These are phyloP conservation scores for Apiotrichum siamense DNA, from an alignment of 1,284 basidiomycete genomes.

Conservation along the genomic window DNA sequence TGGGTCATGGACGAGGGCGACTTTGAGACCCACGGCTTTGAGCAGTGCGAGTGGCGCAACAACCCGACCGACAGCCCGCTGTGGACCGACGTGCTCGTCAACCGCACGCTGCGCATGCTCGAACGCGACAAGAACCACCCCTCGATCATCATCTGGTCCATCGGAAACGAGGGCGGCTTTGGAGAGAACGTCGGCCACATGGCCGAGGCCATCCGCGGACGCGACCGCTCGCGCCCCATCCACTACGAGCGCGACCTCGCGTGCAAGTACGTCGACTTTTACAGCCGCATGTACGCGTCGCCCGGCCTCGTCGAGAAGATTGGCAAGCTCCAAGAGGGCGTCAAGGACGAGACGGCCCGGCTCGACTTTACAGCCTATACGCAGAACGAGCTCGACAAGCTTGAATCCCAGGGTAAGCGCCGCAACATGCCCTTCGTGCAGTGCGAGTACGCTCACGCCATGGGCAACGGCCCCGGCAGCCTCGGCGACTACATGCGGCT, in stretches of 20 bases:
- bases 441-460: conserved; percentile 22
- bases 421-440: conserved; percentile 15
- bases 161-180: conserved; percentile 26
- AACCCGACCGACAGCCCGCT: conserved; percentile 10
- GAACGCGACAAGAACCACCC: conserved; percentile 32
- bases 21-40: conserved; percentile 28
- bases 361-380: neutral
- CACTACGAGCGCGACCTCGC: conserved; percentile 26
- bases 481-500: conserved; percentile 15
- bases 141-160: conserved; percentile 24
- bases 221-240: conserved; percentile 20
- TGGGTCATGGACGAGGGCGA: conserved; percentile 29
- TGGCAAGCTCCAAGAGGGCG: conserved; percentile 7
- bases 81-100: conserved; percentile 18
- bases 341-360: conserved; percentile 3
- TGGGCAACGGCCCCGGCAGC: conserved; percentile 24
- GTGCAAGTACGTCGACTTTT: conserved; percentile 21
- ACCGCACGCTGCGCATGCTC: conserved; percentile 17
- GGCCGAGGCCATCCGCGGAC: conserved; percentile 16
- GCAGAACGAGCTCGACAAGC: neutral
- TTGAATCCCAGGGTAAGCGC: conserved; percentile 3
- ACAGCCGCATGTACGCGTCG: conserved; percentile 22
- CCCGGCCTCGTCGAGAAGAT: conserved; percentile 16
- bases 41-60: conserved; percentile 9
- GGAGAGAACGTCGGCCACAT: conserved; percentile 24